Conservation (phyloP, 2,329 filamentous ascomycete species). For the Arthroderma sp. region DNA sequence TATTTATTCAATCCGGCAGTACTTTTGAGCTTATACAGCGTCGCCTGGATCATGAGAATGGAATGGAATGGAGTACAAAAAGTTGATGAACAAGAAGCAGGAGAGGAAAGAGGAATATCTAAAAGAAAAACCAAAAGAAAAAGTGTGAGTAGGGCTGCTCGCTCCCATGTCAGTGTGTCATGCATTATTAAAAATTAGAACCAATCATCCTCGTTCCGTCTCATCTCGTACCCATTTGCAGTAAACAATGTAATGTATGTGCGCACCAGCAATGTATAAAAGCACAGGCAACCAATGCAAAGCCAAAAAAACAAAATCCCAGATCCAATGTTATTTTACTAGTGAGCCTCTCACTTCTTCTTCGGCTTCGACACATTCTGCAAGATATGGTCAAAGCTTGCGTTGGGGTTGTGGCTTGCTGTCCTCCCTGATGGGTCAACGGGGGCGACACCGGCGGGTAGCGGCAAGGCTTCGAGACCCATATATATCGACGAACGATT, state of each 20-base stretch:
- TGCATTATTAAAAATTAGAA: conserved; percentile 3
- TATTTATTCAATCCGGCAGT: neutral
- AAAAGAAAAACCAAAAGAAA: neutral
- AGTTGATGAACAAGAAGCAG: neutral
- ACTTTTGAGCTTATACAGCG: neutral
- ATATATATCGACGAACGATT: conserved; percentile 35
- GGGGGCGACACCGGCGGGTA: conserved; percentile 33
- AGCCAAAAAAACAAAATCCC: neutral
- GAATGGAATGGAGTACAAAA: neutral
- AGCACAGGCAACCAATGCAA: neutral
- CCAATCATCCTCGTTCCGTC: neutral
- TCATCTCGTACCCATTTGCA: neutral
- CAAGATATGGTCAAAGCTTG: conserved; percentile 40
- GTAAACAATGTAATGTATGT: conserved; percentile 3
- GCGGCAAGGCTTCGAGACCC: conserved; percentile 34
- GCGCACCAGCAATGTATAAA: conserved; percentile 1
- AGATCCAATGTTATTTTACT: neutral
- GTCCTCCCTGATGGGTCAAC: conserved; percentile 31
- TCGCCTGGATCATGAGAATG: neutral
- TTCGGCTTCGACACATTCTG: conserved; percentile 22
- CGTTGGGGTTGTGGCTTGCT: conserved; percentile 34
- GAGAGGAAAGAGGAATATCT: neutral
- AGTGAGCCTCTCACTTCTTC: neutral
- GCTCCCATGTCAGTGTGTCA: neutral
- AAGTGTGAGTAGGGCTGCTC: neutral